Evolutionary conservation across 2,329 filamentous ascomycete species (phyloP), one percentile per base, ranked within the genome.

Genomic region (Arthrobotrys megalospora): DNA sequence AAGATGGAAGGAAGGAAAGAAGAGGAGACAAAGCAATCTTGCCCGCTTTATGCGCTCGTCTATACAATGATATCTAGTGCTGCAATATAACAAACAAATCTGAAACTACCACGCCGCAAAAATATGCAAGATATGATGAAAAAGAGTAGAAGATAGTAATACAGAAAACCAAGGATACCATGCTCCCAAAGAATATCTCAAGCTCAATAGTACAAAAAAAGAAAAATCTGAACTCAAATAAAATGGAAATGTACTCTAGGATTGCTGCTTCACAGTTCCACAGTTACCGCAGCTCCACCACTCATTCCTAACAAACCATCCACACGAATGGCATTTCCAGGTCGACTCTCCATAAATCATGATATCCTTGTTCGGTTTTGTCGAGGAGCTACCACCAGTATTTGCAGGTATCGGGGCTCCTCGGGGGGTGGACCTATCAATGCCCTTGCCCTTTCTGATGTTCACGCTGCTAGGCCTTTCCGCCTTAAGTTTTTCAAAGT

Each of bases 261-360:
- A 75, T 14, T 73, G 45, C 45, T 50, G 28, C 36, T 79, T 79
- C 8, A 79, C 64, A 6, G 45, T 58, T 21, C 69, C 68, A 45
- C 76, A 79, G n/a, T 75, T 79, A 6, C 69, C 60, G 41, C 76
- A 79, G 19, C 53, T 79, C 76, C 76, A 79, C 76, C 76, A 79
- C 38, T 79, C 76, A 21, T 79, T 69, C 8, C 63, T 48, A 3
- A 79, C 55, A 41, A 79, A 48, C 69, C 70, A 75, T n/a, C 70
- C 76, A 36, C 76, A 79, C 8, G 75, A 68, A 3, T 63, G 75
- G 32, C 75, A 78, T 21, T 72, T 58, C 75, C 75, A 78, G 21
- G 75, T 72, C 10, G 75, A 67, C 14, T 72, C 67, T 8, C 75
- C 75, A n/a, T 78, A 50, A 32, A 78, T 78, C 1, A 52, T 72